phyloP scores from a whole-genome alignment of 371 early-diverging fungal species.

The Choanephora cucurbitarum region DNA sequence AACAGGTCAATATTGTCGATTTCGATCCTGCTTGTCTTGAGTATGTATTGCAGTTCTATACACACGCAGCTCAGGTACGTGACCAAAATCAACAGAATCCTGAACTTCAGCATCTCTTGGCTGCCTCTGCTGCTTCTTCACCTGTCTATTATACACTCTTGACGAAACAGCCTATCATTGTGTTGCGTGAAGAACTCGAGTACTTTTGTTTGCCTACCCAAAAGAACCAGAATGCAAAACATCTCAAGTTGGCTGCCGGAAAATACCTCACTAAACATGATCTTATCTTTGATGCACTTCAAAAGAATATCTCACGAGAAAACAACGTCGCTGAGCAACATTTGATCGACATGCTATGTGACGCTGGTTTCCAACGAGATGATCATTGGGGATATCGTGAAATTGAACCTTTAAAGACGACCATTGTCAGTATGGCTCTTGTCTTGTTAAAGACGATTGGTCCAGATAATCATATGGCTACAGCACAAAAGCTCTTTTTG shows the following conservation, averaged over 20 bases:
- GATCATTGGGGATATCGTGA: constrained; percentile 75
- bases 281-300: constrained; percentile 69
- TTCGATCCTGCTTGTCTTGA: constrained; percentile 56
- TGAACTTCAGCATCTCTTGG: constrained; percentile 11
- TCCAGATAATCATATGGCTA: constrained; percentile 65
- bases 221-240: constrained; percentile 30
- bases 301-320: constrained; percentile 66
- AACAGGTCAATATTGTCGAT: constrained; percentile 59
- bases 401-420: constrained; percentile 62
- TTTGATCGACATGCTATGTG: constrained; percentile 80
- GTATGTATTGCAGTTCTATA: constrained; percentile 55
- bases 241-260: constrained; percentile 61
- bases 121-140: constrained; percentile 18
- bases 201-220: constrained; percentile 55
- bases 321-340: constrained; percentile 79
- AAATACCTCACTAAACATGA: constrained; percentile 56
- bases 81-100: constrained; percentile 20
- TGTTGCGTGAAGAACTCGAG: constrained; percentile 61
- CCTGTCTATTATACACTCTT: constrained; percentile 55
- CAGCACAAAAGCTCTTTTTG: constrained; percentile 71
- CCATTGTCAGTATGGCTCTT: constrained; percentile 64
- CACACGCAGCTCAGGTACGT: constrained; percentile 29
- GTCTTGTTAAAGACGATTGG: constrained; percentile 73
- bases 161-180: constrained; percentile 68
- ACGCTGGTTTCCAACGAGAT: constrained; percentile 67